Evolutionary conservation across 2,329 filamentous ascomycete genomes (phyloP), one percentile per base, ranked within the genome.

Genomic region (Paradendryphiella salina): DNA sequence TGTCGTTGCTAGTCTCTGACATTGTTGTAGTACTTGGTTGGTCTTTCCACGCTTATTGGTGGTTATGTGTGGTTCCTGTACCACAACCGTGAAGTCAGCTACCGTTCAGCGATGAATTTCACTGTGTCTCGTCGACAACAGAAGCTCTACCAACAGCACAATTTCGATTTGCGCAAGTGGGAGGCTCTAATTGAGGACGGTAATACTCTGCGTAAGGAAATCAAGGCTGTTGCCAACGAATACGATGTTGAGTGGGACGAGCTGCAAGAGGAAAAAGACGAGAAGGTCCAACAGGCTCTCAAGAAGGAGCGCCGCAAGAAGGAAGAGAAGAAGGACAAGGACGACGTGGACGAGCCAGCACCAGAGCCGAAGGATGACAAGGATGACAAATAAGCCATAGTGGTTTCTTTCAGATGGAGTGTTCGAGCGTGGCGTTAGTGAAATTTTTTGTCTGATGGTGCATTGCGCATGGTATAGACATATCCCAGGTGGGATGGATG

Each of bases 51-150:
- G 10, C 84, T 96, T 65, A 95, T 96, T 77, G 87, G 87, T 6
- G 92, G 90, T 60, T 96, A 96, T 66, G 79, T 96, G 46, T 96
- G 90, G 90, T 96, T 96, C 71, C 77, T 96, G 10, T 96, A 92
- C 74, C 89, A 96, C 76, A 95, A 92, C 75, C 84, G 89, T 15
- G 91, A 96, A 73, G 85, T 96, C 9, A 89, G 85, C 58, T 96
- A 96, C 77, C 86, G 88, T 60, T 87, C 87, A 2, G 90, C 92
- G 21, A 85, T 96, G 76, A 92, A 95, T 70, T 81, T 95, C 46
- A 96, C 92, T 5, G 88, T 96, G 31, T 89, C 84, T 31, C 81
- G 85, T 29, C 82, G 91, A 4, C 91, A 96, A 73, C 81, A 83
- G 46, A 84, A 85, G 44, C 77, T 96, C 9, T 96, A 96, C 70